Evolutionary conservation across 78 protist genomes (phyloP), one percentile per base, ranked within the genome.

Genomic region (Dictyostelium capitatum): DNA sequence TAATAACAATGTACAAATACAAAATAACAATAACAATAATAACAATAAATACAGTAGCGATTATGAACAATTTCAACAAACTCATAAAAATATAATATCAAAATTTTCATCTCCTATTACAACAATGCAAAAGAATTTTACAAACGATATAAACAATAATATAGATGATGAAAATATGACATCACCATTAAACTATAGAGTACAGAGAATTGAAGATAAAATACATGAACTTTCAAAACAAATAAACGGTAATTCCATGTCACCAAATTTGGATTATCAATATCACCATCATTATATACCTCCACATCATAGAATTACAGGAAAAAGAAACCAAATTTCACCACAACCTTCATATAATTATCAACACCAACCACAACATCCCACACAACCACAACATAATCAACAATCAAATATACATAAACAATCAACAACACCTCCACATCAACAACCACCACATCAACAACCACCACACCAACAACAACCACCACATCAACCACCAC

Each of bases 371-470:
- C 57, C 3, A 53, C 59, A 53, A 53, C 59, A 11, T 17, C 59
- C 10, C 5, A 15, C 14, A 54, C 51, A 51, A 79, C 70, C 0
- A 56, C 70, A 51, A 30, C 72, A 30, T 6, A 73, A 37, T 15
- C 51, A 57, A 9, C 70, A 79, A 41, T 15, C 67, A 50, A 56
- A 17, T 0, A 79, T 17, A 59, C 9, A 28, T 23, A 47, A 79
- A 37, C 69, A 79, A 4, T 10, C 54, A 2, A 41, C 2, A 28
- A 12, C 53, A 0, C 67, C 47, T 11, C 64, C 65, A 50, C 79
- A 82, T 32, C 67, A 47, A 69, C 48, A 37, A 6, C 89, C 28
- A 47, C 77, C 43, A 57, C 70, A 46, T 28, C 56, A 41, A 80
- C 59, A 46, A 62, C 67, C n/a, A 28, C 25, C 57, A 2, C n/a